phyloP scores from a whole-genome alignment of 1,139 yeast species.

The Sugiyamaella xylanicola region DNA sequence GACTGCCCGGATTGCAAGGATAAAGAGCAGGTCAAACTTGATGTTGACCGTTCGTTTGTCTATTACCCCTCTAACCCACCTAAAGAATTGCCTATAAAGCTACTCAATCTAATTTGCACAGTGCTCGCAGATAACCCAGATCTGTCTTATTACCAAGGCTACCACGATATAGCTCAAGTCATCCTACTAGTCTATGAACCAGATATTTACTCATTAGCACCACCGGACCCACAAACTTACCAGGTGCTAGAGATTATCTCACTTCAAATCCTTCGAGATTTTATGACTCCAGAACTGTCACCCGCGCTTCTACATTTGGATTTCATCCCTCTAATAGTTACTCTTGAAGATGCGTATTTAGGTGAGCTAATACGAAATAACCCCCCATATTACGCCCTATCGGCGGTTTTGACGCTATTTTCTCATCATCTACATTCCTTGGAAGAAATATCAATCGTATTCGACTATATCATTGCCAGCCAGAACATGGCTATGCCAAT shows the following conservation, averaged over 20 bases:
- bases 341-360: conserved; percentile 53
- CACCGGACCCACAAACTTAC: conserved; percentile 35
- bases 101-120: conserved; percentile 54
- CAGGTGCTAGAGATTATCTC: conserved; percentile 59
- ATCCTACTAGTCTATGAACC: conserved; percentile 57
- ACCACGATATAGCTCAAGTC: conserved; percentile 80
- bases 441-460: conserved; percentile 55
- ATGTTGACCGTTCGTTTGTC: conserved; percentile 70
- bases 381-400: conserved; percentile 65
- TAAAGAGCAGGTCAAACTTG: conserved; percentile 76
- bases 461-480: conserved; percentile 63
- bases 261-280: conserved; percentile 72
- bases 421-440: conserved; percentile 67
- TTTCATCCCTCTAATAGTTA: conserved; percentile 64
- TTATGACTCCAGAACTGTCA: conserved; percentile 71
- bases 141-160: conserved; percentile 86
- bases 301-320: conserved; percentile 66
- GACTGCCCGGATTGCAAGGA: conserved; percentile 46
- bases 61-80: conserved; percentile 31
- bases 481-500: conserved; percentile 49
- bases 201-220: not conserved
- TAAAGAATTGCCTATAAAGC: conserved; percentile 42
- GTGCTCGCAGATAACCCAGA: conserved; percentile 63
- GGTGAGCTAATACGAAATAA: conserved; percentile 52
- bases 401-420: conserved; percentile 75